Conservation (phyloP, 371 early-diverging fungal genomes). For the Mucor saturninus region DNA sequence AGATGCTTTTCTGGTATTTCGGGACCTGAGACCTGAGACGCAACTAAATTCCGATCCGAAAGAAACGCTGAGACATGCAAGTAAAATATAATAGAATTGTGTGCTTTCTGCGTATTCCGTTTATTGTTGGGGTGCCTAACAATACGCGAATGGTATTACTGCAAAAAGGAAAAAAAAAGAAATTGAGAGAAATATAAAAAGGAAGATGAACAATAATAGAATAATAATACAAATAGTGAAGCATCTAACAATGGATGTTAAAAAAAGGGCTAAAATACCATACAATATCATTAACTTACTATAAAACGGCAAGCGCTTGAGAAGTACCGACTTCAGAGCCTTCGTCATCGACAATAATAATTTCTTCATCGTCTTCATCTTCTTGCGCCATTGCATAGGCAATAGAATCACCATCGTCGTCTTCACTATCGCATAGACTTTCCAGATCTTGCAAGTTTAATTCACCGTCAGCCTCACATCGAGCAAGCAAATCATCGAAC, state of each 20-base stretch:
- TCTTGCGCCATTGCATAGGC: constrained; percentile 23
- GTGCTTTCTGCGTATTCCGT: not conserved
- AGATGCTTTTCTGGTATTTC: not conserved
- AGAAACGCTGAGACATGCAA: not conserved
- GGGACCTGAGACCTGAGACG: not conserved
- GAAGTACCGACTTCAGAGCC: constrained; percentile 12
- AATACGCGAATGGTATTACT: constrained; percentile 10
- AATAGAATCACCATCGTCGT: constrained; percentile 34
- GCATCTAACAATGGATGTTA: not conserved
- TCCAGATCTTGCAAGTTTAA: constrained; percentile 31
- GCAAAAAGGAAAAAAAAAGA: constrained; percentile 5
- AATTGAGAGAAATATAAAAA: not conserved
- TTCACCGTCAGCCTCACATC: constrained; percentile 51
- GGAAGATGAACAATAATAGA: not conserved
- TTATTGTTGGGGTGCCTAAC: not conserved
- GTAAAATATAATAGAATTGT: not conserved
- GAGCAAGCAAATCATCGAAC: constrained; percentile 53
- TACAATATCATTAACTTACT: not conserved
- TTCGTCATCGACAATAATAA: constrained; percentile 28
- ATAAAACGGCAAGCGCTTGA: constrained; percentile 20
- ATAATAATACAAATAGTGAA: not conserved
- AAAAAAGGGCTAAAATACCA: not conserved
- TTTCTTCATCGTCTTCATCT: constrained; percentile 24
- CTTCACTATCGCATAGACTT: constrained; percentile 26
- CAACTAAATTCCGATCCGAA: not conserved